These are phyloP conservation scores for Leavenworthia alabamica DNA, from an alignment of 345 rosid genomes.

Conservation along the genomic window DNA sequence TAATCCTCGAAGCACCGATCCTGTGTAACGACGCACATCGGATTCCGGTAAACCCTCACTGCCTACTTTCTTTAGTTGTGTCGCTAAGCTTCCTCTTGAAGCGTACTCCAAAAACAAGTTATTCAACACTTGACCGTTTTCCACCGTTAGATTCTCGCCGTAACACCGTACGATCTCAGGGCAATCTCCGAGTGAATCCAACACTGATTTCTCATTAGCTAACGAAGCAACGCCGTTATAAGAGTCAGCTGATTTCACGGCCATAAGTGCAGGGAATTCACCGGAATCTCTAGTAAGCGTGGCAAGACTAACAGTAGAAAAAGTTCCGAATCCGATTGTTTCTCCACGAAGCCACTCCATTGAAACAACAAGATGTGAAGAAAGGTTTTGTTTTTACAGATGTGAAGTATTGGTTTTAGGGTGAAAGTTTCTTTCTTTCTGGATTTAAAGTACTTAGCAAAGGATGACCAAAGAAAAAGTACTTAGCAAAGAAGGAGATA, in stretches of 20 bases:
- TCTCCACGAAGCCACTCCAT: conserved; percentile 72
- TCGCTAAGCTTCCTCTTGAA: conserved; percentile 56
- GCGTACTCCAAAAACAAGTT: conserved; percentile 71
- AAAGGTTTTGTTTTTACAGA: conserved; percentile 12
- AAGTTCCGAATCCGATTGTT: conserved; percentile 55
- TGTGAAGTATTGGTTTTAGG: neutral
- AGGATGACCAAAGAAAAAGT: too few species aligned
- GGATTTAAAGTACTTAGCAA: conserved; percentile 1
- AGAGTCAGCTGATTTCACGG: conserved; percentile 54
- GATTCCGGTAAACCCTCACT: conserved; percentile 41
- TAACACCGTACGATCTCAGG: conserved; percentile 48
- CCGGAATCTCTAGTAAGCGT: neutral
- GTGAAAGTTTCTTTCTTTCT: neutral
- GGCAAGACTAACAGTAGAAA: conserved; percentile 50
- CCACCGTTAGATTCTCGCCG: conserved; percentile 41
- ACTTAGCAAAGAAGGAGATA: neutral
- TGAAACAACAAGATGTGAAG: neutral
- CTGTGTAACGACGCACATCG: conserved; percentile 37
- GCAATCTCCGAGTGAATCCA: conserved; percentile 39
- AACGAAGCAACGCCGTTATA: conserved; percentile 29
- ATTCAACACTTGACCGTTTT: conserved; percentile 37
- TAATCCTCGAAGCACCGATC: conserved; percentile 53
- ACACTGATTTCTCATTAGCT: conserved; percentile 44
- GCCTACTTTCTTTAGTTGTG: conserved; percentile 28
- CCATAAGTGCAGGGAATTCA: conserved; percentile 38